Evolutionary conservation across 495 filamentous ascomycete species (phyloP).

Genomic region (Lasiosphaeria hispida): DNA sequence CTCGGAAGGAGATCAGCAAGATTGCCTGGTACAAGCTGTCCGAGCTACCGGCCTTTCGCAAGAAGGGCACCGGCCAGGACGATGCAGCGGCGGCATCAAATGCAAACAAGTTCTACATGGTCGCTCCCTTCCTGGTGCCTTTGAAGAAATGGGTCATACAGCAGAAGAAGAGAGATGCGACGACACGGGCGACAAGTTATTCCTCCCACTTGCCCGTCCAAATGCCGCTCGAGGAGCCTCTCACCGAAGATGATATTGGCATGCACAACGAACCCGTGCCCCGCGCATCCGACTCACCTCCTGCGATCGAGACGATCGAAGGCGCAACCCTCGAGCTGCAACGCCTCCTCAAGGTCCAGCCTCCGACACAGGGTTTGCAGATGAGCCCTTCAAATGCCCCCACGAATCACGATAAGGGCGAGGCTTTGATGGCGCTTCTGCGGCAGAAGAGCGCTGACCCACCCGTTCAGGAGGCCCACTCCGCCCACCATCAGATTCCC

Average conservation of each 20-base stretch:
- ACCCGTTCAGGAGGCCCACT: slow-evolving; percentile 22
- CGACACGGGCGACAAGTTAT: slow-evolving; percentile 21
- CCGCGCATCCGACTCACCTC: slow-evolving; percentile 15
- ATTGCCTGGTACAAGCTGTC: slow-evolving; percentile 90
- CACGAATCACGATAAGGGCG: slow-evolving; percentile 29
- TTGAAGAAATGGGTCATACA: slow-evolving; percentile 88
- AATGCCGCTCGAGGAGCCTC: slow-evolving; percentile 31
- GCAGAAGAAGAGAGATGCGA: slow-evolving; percentile 67
- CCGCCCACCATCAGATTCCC: slow-evolving; percentile 19
- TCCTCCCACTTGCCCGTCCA: slow-evolving; percentile 28
- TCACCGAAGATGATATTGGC: slow-evolving; percentile 43
- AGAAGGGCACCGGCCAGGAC: slow-evolving; percentile 53
- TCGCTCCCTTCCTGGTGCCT: slow-evolving; percentile 82
- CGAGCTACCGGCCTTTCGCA: slow-evolving; percentile 79
- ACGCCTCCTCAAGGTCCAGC: slow-evolving; percentile 61
- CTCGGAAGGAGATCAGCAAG: slow-evolving; percentile 94
- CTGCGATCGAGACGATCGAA: slow-evolving; percentile 42
- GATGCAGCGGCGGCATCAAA: slow-evolving; percentile 55
- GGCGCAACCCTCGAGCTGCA: slow-evolving; percentile 64
- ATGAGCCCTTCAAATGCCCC: slow-evolving; percentile 19
- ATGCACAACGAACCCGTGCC: slow-evolving; percentile 25
- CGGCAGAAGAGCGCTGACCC: slow-evolving; percentile 23
- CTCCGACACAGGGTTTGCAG: slow-evolving; percentile 45
- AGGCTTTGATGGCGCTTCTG: slow-evolving; percentile 34
- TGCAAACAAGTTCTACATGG: slow-evolving; percentile 94